phyloP scores from a whole-genome alignment of 164 flowering plant genomes.

The Berberis thunbergii region DNA sequence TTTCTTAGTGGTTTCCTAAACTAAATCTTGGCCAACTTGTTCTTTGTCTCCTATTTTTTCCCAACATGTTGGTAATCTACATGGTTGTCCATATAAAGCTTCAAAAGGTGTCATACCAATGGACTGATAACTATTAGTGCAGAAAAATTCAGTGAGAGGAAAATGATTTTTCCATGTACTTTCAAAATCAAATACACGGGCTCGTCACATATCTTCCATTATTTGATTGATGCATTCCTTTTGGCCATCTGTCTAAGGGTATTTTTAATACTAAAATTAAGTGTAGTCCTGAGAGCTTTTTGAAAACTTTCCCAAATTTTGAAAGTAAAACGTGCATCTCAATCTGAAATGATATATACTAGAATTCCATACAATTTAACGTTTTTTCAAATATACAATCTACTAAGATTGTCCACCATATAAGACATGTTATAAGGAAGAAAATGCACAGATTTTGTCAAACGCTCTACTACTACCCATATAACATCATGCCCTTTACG shows the following conservation, averaged over 20 bases:
- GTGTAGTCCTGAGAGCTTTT: background rate
- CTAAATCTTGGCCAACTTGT: background rate
- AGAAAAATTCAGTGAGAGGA: background rate
- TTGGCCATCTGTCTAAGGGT: background rate
- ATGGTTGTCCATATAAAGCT: background rate
- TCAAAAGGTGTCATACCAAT: background rate
- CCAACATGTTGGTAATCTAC: background rate
- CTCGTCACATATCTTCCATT: background rate
- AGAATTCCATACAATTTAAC: background rate
- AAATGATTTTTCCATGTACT: background rate
- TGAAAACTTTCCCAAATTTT: background rate
- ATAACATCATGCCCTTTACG: too few relatives aligned
- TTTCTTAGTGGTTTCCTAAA: background rate
- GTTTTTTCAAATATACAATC: background rate
- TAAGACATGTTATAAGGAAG: too few relatives aligned
- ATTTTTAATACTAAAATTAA: background rate
- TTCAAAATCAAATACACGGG: background rate
- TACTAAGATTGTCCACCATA: background rate
- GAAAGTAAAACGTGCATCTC: background rate
- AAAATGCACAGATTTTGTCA: too few relatives aligned
- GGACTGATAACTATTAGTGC: background rate
- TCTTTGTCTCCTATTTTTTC: background rate
- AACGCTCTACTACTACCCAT: too few relatives aligned
- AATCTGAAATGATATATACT: background rate
- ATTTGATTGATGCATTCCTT: background rate